Base-by-base conservation (phyloP, 2,329 filamentous ascomycete genomes). In the Herpotrichia juniperi region DNA sequence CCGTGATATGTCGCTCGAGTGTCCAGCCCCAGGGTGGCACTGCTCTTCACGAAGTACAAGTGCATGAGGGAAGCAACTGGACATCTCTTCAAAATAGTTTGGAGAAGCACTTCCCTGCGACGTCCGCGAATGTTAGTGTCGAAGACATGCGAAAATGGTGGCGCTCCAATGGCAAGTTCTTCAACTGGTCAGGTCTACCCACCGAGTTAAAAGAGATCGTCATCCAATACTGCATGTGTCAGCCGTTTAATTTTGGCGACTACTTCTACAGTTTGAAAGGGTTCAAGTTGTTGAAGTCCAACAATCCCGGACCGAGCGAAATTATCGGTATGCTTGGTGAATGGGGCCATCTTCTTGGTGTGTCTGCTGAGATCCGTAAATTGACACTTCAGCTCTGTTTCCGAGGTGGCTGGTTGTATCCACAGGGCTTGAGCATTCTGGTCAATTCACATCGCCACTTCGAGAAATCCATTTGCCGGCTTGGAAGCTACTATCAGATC, bases 141-240 rank as follows among this genome's bases (percentile, higher is more conserved):
- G 31, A 53, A 0, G 43, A 48, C 8, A 42, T 64, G 35, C 56
- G 43, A n/a, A 24, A 30, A 11, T 69, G 62, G 63, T 68, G 63
- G 66, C 28, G 28, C 2, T 25, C 16, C 1, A 72, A 69, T n/a
- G 57, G 60, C 3, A 57, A 57, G n/a, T 28, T 4, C 1, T 69
- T 70, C 57, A 55, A 66, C 10, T 72, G 66, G 68, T 31, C 16
- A 0, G 37, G 8, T 1, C 45, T 71, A 1, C 60, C 69, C 0
- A 66, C 56, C 0, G 68, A 72, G 21, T 26, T 71, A 0, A 71
- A 71, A 30, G 61, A 65, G 25, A 40, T 54, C 11, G 46, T 70
- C 22, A 28, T 71, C 1, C 44, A 56, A 3, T 61, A 50, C 35
- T 67, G 63, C 11, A 50, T 69, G 32, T 39, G 54, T 17, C 51